Base-by-base conservation (phyloP, 2,329 filamentous ascomycete species). In the Colletotrichum brevisporum region DNA sequence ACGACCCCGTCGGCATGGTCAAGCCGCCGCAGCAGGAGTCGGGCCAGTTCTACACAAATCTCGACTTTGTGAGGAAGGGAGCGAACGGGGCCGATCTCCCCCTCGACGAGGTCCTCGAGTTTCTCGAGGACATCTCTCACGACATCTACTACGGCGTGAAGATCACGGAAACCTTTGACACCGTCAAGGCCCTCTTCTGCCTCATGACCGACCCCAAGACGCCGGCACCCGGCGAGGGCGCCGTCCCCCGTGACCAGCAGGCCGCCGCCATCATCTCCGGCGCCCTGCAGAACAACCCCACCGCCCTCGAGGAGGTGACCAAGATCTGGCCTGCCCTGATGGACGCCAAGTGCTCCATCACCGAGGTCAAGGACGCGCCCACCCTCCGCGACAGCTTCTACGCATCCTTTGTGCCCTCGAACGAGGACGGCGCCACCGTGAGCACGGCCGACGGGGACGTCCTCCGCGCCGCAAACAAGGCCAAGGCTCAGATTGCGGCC, bases 61-160 rank as follows among this genome's bases (percentile, higher is more conserved):
- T 72, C 58, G 69, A 72, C 9, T 72, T 48, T 47, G 57, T 72
- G 48, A 71, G 65, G 71, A 76, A 70, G 55, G 73, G 71, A n/a
- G 58, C 61, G 6, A 69, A 75, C 21, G 67, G 69, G 10, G 72
- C 72, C 18, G 76, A 77, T 16, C 72, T 78, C 61, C 77, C 75
- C 3, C 80, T 89, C 15, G 84, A 86, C 48, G 79, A 80, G 12
- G 86, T 87, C 0, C 82, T 92, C 8, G 84, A 87, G 41, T 83
- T 83, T 41, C 83, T 92, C n/a, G 83, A 87, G 70, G 90, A 92
- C 6, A 80, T 91, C 31, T 86, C 90, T 0, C 90, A 92, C 77
- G 90, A 92, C 77, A 88, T 92, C 71, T 92, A 91, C 80, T 92
- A 91, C 77, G 90, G 90, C 10, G 81, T 90, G 18, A 88, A 90